Percentiles rank a stretch among this genome's conserved stretches.
These are phyloP conservation scores for Carpinus viminea DNA, from an alignment of 306 rosid species.

Conservation along the genomic window DNA sequence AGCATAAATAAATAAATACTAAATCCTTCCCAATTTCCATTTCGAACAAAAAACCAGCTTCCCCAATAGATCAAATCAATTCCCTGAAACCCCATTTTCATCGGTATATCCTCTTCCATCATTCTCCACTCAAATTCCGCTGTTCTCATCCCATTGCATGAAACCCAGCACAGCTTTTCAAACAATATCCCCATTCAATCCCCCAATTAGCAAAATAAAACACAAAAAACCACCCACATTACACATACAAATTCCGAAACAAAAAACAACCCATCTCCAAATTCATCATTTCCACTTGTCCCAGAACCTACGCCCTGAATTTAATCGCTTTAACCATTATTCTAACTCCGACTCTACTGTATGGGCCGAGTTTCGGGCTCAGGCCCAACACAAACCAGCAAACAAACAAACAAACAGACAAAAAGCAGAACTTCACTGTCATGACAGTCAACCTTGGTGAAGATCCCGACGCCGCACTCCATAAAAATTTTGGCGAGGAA, in stretches of 20 bases:
- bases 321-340: no score
- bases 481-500: constrained; percentile 76
- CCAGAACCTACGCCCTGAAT: no score
- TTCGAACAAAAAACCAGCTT: neutral
- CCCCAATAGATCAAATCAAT: neutral
- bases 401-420: neutral
- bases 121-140: neutral
- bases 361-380: no score
- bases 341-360: no score
- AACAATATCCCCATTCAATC: neutral
- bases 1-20: neutral
- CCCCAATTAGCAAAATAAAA: neutral
- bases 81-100: neutral
- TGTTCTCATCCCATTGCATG: neutral
- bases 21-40: neutral
- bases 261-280: no score
- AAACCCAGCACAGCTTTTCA: neutral
- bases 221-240: neutral
- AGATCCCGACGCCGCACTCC: constrained; percentile 95
- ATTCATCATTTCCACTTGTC: no score
- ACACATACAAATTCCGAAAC: neutral
- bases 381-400: neutral
- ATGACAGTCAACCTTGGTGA: constrained; percentile 64
- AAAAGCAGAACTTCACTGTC: no score
- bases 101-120: neutral